Evolutionary conservation across 2,329 filamentous ascomycete species (phyloP).

Genomic region (Colletotrichum liaoningense): DNA sequence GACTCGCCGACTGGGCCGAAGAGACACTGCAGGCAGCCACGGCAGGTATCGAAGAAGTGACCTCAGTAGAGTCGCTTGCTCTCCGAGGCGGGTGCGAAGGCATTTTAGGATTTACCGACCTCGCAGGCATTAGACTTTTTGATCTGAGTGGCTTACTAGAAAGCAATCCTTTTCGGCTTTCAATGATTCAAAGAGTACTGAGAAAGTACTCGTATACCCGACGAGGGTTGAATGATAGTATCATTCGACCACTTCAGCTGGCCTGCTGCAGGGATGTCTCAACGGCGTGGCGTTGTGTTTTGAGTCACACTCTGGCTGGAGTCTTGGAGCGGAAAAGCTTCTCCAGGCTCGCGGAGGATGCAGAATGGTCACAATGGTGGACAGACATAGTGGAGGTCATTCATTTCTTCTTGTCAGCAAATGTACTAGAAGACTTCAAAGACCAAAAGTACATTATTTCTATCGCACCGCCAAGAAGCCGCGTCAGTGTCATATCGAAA

Average conservation of each 20-base stretch:
- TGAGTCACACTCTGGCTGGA: background rate
- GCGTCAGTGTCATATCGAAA: background rate
- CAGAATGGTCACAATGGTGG: fast-evolving
- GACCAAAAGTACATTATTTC: background rate
- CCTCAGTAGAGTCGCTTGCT: background rate
- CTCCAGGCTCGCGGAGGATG: background rate
- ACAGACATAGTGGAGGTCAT: background rate
- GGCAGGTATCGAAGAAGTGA: background rate
- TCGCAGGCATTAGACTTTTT: no score
- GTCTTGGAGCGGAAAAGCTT: no score
- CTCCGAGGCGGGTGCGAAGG: background rate
- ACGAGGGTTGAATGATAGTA: background rate
- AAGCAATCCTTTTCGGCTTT: fast-evolving
- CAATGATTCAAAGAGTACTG: background rate
- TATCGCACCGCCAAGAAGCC: fast-evolving
- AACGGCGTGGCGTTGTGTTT: background rate
- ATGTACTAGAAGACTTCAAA: background rate
- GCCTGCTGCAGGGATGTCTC: background rate
- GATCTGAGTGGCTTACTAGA: no score
- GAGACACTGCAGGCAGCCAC: background rate
- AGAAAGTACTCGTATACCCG: background rate
- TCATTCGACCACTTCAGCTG: background rate
- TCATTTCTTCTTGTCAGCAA: background rate
- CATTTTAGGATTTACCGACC: no score
- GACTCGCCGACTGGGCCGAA: background rate